Evolutionary conservation across 2,329 filamentous ascomycete species (phyloP).

Genomic region (Fusarium decemcellulare): DNA sequence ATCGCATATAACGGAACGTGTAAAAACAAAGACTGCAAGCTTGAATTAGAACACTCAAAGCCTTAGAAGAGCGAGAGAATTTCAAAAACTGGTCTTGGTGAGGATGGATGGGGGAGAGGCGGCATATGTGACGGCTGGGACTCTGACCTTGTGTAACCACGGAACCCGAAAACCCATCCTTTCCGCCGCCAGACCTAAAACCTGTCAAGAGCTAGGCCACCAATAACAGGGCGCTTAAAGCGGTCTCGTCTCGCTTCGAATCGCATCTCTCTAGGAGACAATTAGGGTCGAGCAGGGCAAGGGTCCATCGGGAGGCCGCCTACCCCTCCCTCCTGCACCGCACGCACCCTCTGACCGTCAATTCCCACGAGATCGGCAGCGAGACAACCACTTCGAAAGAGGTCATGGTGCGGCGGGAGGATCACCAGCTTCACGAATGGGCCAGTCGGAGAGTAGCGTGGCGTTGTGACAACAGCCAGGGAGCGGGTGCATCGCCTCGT

Average conservation of each 20-base stretch:
- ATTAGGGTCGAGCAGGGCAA: background rate
- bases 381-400: background rate
- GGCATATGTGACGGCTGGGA: background rate
- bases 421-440: background rate
- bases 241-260: background rate
- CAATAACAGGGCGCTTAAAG: constrained; percentile 1
- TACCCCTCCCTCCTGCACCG: background rate
- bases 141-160: background rate
- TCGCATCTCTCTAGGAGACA: background rate
- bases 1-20: background rate
- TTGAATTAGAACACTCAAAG: background rate
- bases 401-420: background rate
- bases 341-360: background rate
- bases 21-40: background rate
- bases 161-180: background rate
- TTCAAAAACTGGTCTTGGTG: background rate
- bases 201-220: background rate
- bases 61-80: background rate
- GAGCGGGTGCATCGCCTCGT: constrained; percentile 2
- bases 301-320: constrained; percentile 2
- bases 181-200: background rate
- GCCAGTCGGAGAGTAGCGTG: background rate
- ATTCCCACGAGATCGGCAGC: background rate
- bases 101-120: background rate
- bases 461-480: background rate